These are phyloP conservation scores for Hibiscus mutabilis DNA, from an alignment of 345 rosid genomes.

Conservation along the genomic window DNA sequence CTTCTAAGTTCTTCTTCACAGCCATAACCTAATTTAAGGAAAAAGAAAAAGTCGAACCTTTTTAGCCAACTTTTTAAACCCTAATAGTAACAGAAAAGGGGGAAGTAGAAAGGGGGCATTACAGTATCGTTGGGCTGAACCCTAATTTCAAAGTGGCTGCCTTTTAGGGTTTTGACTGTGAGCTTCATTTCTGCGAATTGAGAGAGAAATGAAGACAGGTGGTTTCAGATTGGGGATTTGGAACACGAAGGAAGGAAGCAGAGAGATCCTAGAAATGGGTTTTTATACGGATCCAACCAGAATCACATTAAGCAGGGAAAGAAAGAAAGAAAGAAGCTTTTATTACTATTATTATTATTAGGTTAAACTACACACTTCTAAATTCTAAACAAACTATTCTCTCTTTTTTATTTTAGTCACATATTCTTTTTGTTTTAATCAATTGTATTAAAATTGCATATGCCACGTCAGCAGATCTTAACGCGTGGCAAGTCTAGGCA, in stretches of 20 bases:
- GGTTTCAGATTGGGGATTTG: background rate
- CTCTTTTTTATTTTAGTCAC: too few species aligned
- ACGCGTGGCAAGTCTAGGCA: too few species aligned
- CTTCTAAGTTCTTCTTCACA: conserved; percentile 97
- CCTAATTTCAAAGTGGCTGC: conserved; percentile 92
- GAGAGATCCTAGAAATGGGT: background rate
- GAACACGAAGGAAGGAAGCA: background rate
- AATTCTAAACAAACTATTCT: too few species aligned
- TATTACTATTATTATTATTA: too few species aligned
- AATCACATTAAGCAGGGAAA: background rate
- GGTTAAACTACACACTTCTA: too few species aligned
- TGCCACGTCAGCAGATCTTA: too few species aligned
- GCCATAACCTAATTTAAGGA: conserved; percentile 56
- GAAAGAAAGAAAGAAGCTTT: too few species aligned
- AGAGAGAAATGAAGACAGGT: background rate
- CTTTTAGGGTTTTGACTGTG: conserved; percentile 93
- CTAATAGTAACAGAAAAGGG: background rate
- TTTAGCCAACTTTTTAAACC: background rate
- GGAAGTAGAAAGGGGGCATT: conserved; percentile 15
- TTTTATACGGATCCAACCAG: conserved; percentile 3
- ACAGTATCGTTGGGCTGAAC: conserved; percentile 88
- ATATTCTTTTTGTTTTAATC: too few species aligned
- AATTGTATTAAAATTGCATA: too few species aligned
- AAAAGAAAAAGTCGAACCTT: background rate
- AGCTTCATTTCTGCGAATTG: conserved; percentile 67